Conservation (phyloP, 164 flowering plant genomes). For the Umbilicus rupestris region DNA sequence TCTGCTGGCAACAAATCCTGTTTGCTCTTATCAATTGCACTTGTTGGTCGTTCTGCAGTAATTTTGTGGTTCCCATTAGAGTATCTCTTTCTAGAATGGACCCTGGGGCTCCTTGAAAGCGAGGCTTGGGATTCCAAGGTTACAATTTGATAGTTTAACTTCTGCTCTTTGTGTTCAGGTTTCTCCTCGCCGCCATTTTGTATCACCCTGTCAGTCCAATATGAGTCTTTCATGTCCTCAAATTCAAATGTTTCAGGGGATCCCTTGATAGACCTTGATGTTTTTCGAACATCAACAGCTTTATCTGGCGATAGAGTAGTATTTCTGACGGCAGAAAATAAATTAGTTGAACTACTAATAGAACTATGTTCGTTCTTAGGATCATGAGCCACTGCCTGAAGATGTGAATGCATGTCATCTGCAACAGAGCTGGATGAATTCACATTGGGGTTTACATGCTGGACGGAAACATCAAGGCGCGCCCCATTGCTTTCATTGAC, state of each 20-base stretch:
- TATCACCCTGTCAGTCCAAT: conserved; percentile 53
- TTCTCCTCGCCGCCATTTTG: conserved; percentile 43
- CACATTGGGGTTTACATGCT: conserved; percentile 17
- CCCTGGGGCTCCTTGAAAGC: conserved; percentile 16
- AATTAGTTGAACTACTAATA: conserved; percentile 21
- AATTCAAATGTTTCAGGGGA: conserved; percentile 36
- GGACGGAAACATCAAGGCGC: conserved; percentile 20
- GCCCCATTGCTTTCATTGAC: conserved; percentile 16
- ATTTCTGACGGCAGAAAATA: conserved; percentile 55
- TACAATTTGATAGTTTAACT: conserved; percentile 18
- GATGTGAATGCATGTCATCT: conserved; percentile 47
- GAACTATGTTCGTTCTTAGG: conserved; percentile 34
- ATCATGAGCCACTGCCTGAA: conserved; percentile 44
- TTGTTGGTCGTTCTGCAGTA: conserved; percentile 21
- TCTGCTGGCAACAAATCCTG: conserved; percentile 46
- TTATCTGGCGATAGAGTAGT: conserved; percentile 15
- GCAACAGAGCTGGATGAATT: conserved; percentile 20
- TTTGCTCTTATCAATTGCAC: conserved; percentile 19
- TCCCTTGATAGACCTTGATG: conserved; percentile 15
- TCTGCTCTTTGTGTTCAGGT: conserved; percentile 17
- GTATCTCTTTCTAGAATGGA: conserved; percentile 27
- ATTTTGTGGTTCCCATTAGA: conserved; percentile 21
- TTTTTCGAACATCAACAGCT: conserved; percentile 28
- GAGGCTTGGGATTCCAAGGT: conserved; percentile 15
- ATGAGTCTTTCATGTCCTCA: conserved; percentile 47